Base-by-base conservation (phyloP, 768 basidiomycete genomes). In the Psilocybe azurescens region DNA sequence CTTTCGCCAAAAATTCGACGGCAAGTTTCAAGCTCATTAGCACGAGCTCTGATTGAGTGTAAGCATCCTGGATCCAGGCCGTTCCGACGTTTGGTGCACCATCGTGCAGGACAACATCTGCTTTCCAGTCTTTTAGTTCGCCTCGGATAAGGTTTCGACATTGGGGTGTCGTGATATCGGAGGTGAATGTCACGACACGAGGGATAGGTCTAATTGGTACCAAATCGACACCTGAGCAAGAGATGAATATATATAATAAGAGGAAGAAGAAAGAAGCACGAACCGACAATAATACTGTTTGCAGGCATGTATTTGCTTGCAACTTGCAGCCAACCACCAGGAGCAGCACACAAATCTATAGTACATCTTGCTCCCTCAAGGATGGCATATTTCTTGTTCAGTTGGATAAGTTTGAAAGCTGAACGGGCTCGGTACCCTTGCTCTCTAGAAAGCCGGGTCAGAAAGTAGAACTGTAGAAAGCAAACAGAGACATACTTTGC, bases 391-490 rank as follows among this genome's bases (percentile, higher is more conserved):
- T 99, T 99, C 75, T 97, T 95, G 83, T 99, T 99, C 63, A 99
- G 80, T 76, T 99, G 97, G 61, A 99, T 95, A 61, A 99, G 86
- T 78, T 99, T 99, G 89, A 97, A 97, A 2, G 97, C 97, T 14
- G 97, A 99, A 83, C 97, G 97, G 68, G 97, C 97, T 65, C 97
- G 93, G 75, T 96, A 99, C 63, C 97, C 97, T 81, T 99, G 97
- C 80, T 99, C 97, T 77, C 96, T 99, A 73, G 48, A 59, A 65
- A 39, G 38, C 53, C 56, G 46, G 55, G 36, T 65, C 20, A 24
- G 62, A 41, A 30, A 30, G 33, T 11, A 64, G 38, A 24, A 41
- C 53, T 39, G 58, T 62, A 62, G 20, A 41, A 16, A 18, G 46
- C 33, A 64, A 59, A 51, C 46, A 18, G 36, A 7, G 24, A 60